Percentiles rank a stretch among this genome's conserved stretches.
phyloP scores from a whole-genome alignment of 2,329 filamentous ascomycete genomes.

The Xylariaceae sp. region DNA sequence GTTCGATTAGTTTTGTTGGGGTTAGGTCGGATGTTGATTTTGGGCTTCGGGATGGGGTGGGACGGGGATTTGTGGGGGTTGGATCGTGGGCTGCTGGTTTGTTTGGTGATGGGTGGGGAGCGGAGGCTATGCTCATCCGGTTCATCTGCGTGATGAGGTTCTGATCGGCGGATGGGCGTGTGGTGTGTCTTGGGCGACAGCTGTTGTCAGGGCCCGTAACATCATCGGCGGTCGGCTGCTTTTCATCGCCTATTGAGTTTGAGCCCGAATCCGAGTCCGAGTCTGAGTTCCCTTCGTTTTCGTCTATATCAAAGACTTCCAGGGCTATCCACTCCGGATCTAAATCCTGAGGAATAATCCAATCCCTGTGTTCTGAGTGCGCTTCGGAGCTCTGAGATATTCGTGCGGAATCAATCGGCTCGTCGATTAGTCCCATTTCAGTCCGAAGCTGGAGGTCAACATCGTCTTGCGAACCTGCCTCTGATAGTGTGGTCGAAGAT shows the following conservation, averaged over 20 bases:
- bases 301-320: constrained; percentile 71
- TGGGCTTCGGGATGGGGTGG: not conserved
- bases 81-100: not conserved
- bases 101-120: constrained; percentile 25
- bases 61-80: not conserved
- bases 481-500: constrained; percentile 27
- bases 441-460: constrained; percentile 45
- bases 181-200: constrained; percentile 15
- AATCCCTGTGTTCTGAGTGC: constrained; percentile 33
- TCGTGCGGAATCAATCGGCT: not conserved
- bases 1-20: constrained; percentile 35
- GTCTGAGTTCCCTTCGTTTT: constrained; percentile 31
- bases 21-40: not conserved
- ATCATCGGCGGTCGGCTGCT: constrained; percentile 16
- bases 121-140: constrained; percentile 43
- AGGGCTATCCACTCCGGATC: constrained; percentile 91
- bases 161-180: constrained; percentile 25
- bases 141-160: constrained; percentile 33
- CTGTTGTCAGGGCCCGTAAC: not conserved
- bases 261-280: constrained; percentile 34
- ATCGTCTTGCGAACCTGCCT: constrained; percentile 40
- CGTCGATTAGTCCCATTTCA: constrained; percentile 31
- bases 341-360: constrained; percentile 66
- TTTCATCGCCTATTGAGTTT: constrained; percentile 15
- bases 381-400: constrained; percentile 2